Evolutionary conservation across 192 early-diverging fungal genomes (phyloP).

Genomic region (Backusella macrospora): DNA sequence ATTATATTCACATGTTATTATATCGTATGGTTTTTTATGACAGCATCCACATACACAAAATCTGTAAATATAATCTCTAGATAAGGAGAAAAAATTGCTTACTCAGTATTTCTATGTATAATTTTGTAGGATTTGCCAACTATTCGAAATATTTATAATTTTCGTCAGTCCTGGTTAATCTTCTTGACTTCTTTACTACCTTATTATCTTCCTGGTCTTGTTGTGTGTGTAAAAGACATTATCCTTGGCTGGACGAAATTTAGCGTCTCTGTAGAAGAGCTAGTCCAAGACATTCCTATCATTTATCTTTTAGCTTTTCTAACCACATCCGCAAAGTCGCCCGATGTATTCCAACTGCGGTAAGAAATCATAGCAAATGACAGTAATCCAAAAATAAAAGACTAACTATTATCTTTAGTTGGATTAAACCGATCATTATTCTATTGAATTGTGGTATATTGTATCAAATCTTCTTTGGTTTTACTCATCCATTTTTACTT

Average conservation of each 20-base stretch:
- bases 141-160: constrained; percentile 12
- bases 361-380: background rate
- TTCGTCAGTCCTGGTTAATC: constrained; percentile 8
- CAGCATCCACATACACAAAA: background rate
- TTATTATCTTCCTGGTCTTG: constrained; percentile 9
- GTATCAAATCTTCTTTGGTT: constrained; percentile 14
- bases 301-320: background rate
- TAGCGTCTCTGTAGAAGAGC: background rate
- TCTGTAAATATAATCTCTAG: background rate
- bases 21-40: background rate
- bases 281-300: constrained; percentile 6
- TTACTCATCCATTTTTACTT: constrained; percentile 2
- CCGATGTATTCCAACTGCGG: background rate
- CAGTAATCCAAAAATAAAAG: too few species aligned
- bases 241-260: constrained; percentile 10
- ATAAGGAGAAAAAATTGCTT: background rate
- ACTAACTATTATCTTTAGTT: background rate
- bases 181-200: constrained; percentile 16
- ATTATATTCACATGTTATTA: constrained; percentile 1
- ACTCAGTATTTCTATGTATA: background rate
- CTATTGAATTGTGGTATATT: background rate
- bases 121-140: constrained; percentile 18
- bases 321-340: background rate
- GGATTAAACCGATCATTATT: constrained; percentile 3
- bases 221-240: constrained; percentile 19